phyloP scores from a whole-genome alignment of 2,329 filamentous ascomycete genomes.

The Nemania sp. region DNA sequence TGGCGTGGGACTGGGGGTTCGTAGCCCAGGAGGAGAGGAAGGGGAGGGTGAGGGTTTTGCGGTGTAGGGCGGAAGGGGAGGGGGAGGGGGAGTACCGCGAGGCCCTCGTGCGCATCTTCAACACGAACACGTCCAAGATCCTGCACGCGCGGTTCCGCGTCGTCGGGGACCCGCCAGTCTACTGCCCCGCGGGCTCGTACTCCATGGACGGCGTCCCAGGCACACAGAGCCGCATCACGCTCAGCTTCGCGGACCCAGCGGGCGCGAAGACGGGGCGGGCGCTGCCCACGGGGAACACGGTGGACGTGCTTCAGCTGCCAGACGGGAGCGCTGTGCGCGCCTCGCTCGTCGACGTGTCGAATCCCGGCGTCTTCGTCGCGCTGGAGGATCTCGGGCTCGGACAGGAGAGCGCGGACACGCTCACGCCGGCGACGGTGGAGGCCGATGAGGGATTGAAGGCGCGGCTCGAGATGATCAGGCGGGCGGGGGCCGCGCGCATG shows the following conservation, averaged over 20 bases:
- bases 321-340: conserved; percentile 40
- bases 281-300: conserved; percentile 45
- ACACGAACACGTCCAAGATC: conserved; percentile 42
- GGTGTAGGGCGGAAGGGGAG: neutral
- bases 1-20: conserved; percentile 58
- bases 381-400: conserved; percentile 40
- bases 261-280: conserved; percentile 48
- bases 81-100: conserved; percentile 19
- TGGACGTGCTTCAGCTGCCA: conserved; percentile 40
- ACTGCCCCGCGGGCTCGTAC: conserved; percentile 41
- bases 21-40: conserved; percentile 39
- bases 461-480: conserved; percentile 45
- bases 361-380: conserved; percentile 49
- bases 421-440: conserved; percentile 40
- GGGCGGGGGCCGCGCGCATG: conserved; percentile 46
- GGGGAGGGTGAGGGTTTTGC: neutral
- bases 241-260: conserved; percentile 46
- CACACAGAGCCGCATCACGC: conserved; percentile 41
- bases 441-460: conserved; percentile 38
- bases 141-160: conserved; percentile 46
- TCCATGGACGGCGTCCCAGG: conserved; percentile 49
- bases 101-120: conserved; percentile 38
- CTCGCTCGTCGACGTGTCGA: conserved; percentile 48
- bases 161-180: conserved; percentile 24
- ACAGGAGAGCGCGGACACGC: neutral